Base-by-base conservation (phyloP, 495 filamentous ascomycete species). In the Penicillium canariense region DNA sequence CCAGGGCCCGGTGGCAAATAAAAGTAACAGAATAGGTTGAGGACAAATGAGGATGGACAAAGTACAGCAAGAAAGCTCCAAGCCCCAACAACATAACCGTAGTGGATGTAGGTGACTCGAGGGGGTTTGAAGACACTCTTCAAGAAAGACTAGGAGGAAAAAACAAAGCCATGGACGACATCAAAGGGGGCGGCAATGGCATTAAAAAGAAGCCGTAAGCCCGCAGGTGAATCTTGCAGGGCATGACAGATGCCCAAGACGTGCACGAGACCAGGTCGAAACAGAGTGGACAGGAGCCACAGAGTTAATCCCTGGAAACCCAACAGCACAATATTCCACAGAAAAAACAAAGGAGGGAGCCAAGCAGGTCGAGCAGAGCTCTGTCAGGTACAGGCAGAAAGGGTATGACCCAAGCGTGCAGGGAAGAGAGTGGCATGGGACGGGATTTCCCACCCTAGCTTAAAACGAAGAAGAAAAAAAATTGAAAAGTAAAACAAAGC, bases 191-290 rank as follows among this genome's bases (percentile, higher is more conserved):
- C 46, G 59, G 35, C 47, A 55, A 64, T 61, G 57, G 48, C 20
- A 61, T 68, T 68, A 66, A 61, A 66, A 66, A 54, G 55, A 52
- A 61, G 44, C 60, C 48, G 53, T 47, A 54, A 58, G 31, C 9
- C 28, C 58, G 39, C 40, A 58, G 54, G 50, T 35, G 42, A 56
- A 59, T 53, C 51, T 55, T 63, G 60, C 54, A 61, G 57, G 57
- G 63, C 57, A 63, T 63, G 56, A 52, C 60, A 39, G 60, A 60
- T 61, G 58, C 64, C 64, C 61, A 65, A 60, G 56, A 27, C 55
- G 56, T 50, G 61, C 64, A 67, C 64, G 64, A 67, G 64, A 67
- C 64, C 64, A 67, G 65, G 59, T 65, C 46, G 42, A 62, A 55
- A 61, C 40, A 52, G 63, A 61, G 58, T 55, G 58, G 55, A 34